phyloP scores from a whole-genome alignment of 2,329 filamentous ascomycete species.

The Xylariaceae sp. region DNA sequence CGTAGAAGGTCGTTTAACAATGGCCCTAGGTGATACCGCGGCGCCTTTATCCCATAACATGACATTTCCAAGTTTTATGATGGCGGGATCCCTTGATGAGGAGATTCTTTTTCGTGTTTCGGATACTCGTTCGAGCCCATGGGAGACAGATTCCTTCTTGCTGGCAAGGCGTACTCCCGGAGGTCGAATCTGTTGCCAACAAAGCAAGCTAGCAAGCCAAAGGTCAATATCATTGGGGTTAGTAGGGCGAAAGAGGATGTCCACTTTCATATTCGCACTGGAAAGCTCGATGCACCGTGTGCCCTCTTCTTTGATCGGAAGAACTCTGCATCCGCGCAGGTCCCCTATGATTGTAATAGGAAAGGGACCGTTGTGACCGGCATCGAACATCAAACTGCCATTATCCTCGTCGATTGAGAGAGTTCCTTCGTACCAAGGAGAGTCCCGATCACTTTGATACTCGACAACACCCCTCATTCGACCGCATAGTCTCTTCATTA shows the following conservation, averaged over 20 bases:
- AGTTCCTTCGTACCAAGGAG: constrained; percentile 64
- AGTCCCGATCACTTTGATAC: constrained; percentile 58
- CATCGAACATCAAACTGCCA: constrained; percentile 69
- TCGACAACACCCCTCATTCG: constrained; percentile 75
- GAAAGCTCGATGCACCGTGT: constrained; percentile 50
- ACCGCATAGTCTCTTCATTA: constrained; percentile 75
- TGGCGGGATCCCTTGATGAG: constrained; percentile 56
- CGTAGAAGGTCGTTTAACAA: constrained; percentile 53
- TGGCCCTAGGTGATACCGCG: constrained; percentile 49
- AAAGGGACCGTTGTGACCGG: constrained; percentile 59
- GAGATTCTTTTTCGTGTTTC: constrained; percentile 42
- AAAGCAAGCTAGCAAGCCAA: constrained; percentile 75
- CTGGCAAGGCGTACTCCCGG: constrained; percentile 50
- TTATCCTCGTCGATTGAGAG: constrained; percentile 74
- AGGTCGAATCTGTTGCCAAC: constrained; percentile 72
- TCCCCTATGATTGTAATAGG: constrained; percentile 66
- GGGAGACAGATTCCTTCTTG: constrained; percentile 35
- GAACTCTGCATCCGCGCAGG: constrained; percentile 66
- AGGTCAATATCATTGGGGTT: constrained; percentile 64
- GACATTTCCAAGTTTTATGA: constrained; percentile 93
- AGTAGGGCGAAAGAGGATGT: constrained; percentile 61
- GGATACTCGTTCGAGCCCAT: constrained; percentile 36
- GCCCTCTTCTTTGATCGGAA: constrained; percentile 42
- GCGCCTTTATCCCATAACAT: constrained; percentile 82
- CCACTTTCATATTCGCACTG: constrained; percentile 49